Percentiles rank a stretch among this genome's conserved stretches.
Conservation (phyloP, 2,329 filamentous ascomycete genomes). For the Pseudocercospora macadamiae region DNA sequence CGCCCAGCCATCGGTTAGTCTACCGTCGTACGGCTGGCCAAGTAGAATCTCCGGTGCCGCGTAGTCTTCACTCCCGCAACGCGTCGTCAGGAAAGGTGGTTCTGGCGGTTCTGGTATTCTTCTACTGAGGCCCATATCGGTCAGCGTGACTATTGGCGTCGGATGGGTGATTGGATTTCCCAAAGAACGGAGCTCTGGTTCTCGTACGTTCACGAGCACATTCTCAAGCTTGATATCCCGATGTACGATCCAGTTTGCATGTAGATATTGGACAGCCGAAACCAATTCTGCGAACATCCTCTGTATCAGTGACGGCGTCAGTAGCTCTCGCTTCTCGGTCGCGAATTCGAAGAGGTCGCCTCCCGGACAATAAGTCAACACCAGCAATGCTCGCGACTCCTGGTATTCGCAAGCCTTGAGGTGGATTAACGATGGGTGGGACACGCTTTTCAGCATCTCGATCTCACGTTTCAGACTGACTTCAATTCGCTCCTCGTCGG, state of each 20-base stretch:
- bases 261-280: constrained; percentile 81
- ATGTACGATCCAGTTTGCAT: constrained; percentile 85
- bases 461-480: constrained; percentile 92
- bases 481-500: constrained; percentile 89
- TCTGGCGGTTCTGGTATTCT: constrained; percentile 73
- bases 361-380: constrained; percentile 89
- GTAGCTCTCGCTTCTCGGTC: constrained; percentile 67
- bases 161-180: constrained; percentile 76
- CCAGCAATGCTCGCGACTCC: constrained; percentile 77
- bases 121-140: constrained; percentile 87
- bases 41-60: constrained; percentile 95
- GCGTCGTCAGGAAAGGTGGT: constrained; percentile 85
- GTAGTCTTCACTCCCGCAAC: constrained; percentile 96
- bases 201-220: constrained; percentile 83
- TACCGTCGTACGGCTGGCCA: constrained; percentile 91
- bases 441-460: constrained; percentile 85
- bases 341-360: constrained; percentile 95
- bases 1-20: constrained; percentile 91
- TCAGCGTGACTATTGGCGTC: constrained; percentile 82
- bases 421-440: constrained; percentile 87
- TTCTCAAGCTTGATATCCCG: constrained; percentile 99
- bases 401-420: constrained; percentile 91
- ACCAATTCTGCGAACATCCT: constrained; percentile 91
- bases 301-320: constrained; percentile 71
- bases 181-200: constrained; percentile 61